Evolutionary conservation across 2,329 filamentous ascomycete species (phyloP).

Genomic region (Cytospora paraplurivora): DNA sequence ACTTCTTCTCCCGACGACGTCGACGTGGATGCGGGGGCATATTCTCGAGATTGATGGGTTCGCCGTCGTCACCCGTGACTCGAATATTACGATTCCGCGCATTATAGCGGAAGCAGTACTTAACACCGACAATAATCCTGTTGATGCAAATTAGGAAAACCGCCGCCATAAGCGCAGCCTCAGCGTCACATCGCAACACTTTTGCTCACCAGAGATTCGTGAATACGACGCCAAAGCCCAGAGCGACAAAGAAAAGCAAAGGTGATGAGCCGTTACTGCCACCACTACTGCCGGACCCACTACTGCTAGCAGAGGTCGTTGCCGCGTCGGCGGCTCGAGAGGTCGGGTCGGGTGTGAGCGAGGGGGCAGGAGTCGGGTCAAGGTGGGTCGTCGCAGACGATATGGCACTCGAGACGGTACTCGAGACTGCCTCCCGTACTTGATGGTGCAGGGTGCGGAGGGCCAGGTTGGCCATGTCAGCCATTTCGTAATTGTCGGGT

Average conservation of each 20-base stretch:
- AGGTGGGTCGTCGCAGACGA: slow-evolving; percentile 15
- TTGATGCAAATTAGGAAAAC: slow-evolving; percentile 33
- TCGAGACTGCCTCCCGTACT: slow-evolving; percentile 19
- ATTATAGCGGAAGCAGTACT: slow-evolving; percentile 99
- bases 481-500: slow-evolving; percentile 23
- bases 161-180: background rate
- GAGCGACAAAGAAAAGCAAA: slow-evolving; percentile 87
- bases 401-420: slow-evolving; percentile 14
- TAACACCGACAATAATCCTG: slow-evolving; percentile 99
- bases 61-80: slow-evolving; percentile 72
- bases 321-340: background rate
- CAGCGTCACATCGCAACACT: background rate
- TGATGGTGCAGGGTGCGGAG: slow-evolving; percentile 27
- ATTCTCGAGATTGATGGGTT: slow-evolving; percentile 82
- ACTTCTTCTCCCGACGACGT: slow-evolving; percentile 90
- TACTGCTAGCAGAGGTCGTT: slow-evolving; percentile 1
- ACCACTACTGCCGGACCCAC: slow-evolving; percentile 25
- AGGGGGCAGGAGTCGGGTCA: slow-evolving; percentile 14
- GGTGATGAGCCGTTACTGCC: slow-evolving; percentile 57
- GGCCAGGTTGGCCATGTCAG: slow-evolving; percentile 24
- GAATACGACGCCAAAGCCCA: slow-evolving; percentile 97
- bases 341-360: background rate
- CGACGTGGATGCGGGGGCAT: slow-evolving; percentile 85
- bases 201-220: slow-evolving; percentile 92
- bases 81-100: slow-evolving; percentile 83